phyloP scores from a whole-genome alignment of 306 rosid species.

The Vigna mungo region DNA sequence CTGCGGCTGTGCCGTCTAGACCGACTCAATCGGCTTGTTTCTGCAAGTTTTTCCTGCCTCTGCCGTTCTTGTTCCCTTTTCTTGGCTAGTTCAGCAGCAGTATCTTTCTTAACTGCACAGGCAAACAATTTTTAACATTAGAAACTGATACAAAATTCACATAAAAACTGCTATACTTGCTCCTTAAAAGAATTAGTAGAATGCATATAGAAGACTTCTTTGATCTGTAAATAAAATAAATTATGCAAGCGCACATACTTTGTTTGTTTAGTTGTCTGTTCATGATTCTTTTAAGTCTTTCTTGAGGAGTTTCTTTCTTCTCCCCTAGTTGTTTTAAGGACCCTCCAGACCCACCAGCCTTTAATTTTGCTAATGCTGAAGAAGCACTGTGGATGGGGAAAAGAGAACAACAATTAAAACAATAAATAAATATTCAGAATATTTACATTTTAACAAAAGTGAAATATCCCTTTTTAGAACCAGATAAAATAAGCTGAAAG shows the following conservation, averaged over 20 bases:
- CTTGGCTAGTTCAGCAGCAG: slow-evolving; percentile 92
- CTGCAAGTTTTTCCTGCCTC: slow-evolving; percentile 95
- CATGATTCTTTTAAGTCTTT: slow-evolving; percentile 98
- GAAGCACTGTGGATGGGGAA: slow-evolving; percentile 73
- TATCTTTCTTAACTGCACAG: slow-evolving; percentile 89
- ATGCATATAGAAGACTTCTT: slow-evolving; percentile 34
- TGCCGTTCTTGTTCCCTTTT: slow-evolving; percentile 91
- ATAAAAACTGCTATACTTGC: slow-evolving; percentile 2
- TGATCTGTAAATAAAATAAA: slow-evolving; percentile 39
- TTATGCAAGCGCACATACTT: slow-evolving; percentile 58
- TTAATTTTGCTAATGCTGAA: slow-evolving; percentile 80
- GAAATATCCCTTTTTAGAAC: slow-evolving; percentile 13
- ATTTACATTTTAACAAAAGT: not conserved
- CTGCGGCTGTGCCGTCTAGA: slow-evolving; percentile 79
- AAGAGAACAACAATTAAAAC: slow-evolving; percentile 25
- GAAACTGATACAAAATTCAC: slow-evolving; percentile 18
- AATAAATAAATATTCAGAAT: slow-evolving; percentile 25
- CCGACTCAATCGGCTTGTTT: slow-evolving; percentile 83
- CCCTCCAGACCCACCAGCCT: slow-evolving; percentile 82
- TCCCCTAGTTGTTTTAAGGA: slow-evolving; percentile 73
- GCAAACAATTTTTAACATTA: slow-evolving; percentile 17
- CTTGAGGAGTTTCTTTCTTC: slow-evolving; percentile 99
- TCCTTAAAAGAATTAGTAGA: slow-evolving; percentile 9
- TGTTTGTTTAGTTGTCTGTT: slow-evolving; percentile 92
- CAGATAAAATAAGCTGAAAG: not conserved